Evolutionary conservation across 2,329 filamentous ascomycete genomes (phyloP), one percentile per base, ranked within the genome.

Genomic region (Colletotrichum tanaceti): DNA sequence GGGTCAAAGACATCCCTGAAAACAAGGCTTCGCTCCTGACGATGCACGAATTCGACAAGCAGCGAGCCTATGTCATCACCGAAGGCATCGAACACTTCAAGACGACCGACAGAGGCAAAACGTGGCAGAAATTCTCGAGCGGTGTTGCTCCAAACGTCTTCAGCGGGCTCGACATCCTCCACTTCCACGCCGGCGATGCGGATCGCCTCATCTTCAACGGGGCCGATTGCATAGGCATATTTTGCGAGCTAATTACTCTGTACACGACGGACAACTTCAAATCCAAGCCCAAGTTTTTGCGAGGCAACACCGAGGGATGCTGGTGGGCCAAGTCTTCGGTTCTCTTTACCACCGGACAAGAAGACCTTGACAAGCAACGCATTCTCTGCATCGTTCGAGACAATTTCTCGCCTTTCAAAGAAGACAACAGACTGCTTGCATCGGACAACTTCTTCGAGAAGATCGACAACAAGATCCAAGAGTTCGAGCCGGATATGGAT

Each of bases 211-310:
- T 99, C 70, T 93, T 96, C 81, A 91, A 94, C 77, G 89, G 90
- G 76, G 88, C 91, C 83, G 84, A 89, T 70, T 94, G 92, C 77
- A 80, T 85, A 20, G 84, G 87, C 52, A 83, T 88, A 32, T 86
- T 87, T 74, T 93, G 91, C 78, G 82, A 86, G 70, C 88, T 91
- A 75, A 80, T 86, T 67, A 82, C 87, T 62, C 83, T 85, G 76
- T 98, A 97, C 78, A 98, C 96, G 3, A 90, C 86, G 16, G 91
- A 98, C 79, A 93, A 93, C 72, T 99, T 99, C 82, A 85, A 91
- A 72, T 87, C 86, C 5, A 80, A 86, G 50, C 86, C 89, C 59
- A 86, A 91, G 72, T 79, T 85, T 6, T 84, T 98, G 68, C 87
- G 91, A 60, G 83, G 87, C 49, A 87, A 90, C 72, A 92, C 92